A percentile compares a stretch with the other conserved stretches of the same genome.
Conservation (phyloP, 73 alveolate species). For the Tetrahymena thermophila region DNA sequence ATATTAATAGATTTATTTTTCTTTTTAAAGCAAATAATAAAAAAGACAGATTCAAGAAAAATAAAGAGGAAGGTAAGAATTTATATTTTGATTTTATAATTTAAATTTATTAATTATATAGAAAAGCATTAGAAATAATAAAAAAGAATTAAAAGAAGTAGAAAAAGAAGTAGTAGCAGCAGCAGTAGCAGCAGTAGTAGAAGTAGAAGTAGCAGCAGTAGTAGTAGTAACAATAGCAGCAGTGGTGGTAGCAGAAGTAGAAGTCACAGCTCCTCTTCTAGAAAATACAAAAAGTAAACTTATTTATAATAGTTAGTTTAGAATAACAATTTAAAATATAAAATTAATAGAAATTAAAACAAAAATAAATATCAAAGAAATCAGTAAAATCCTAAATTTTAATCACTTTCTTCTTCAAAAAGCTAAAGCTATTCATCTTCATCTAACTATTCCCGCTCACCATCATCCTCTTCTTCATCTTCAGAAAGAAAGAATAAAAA, state of each 20-base stretch:
- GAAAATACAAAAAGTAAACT: neutral
- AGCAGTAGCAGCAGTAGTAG: neutral
- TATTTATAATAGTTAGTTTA: too few species aligned
- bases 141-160: neutral
- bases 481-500: too few species aligned
- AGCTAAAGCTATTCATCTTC: neutral
- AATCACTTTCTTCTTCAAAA: neutral
- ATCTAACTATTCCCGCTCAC: neutral
- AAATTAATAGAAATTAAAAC: too few species aligned
- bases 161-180: neutral
- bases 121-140: neutral
- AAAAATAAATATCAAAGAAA: too few species aligned
- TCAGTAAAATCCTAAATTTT: too few species aligned
- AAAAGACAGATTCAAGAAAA: too few species aligned
- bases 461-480: neutral
- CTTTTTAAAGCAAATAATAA: too few species aligned
- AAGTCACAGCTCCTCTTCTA: neutral
- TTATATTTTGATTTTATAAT: too few species aligned
- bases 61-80: neutral
- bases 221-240: neutral
- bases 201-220: neutral
- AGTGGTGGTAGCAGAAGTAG: neutral
- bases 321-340: too few species aligned
- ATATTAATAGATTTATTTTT: too few species aligned
- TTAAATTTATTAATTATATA: too few species aligned